phyloP scores from a whole-genome alignment of 1,284 basidiomycete genomes.

The Trametes versicolor region DNA sequence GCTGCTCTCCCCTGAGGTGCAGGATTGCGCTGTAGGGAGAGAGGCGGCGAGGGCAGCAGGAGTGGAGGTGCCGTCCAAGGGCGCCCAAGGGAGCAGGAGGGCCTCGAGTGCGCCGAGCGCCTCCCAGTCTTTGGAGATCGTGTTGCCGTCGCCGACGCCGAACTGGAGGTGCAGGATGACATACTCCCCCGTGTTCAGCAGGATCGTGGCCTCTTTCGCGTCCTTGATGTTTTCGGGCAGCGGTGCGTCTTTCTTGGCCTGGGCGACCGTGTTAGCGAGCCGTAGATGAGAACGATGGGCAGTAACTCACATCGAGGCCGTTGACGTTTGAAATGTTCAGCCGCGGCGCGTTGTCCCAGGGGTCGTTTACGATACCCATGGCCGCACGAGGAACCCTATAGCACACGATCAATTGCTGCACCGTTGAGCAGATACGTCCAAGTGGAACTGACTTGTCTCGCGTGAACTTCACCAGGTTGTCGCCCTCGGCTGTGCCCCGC shows the following conservation, averaged over 20 bases:
- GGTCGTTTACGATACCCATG: constrained; percentile 21
- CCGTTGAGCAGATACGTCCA: neutral
- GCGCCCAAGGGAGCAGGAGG: constrained; percentile 19
- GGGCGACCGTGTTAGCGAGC: neutral
- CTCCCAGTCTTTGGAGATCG: constrained; percentile 24
- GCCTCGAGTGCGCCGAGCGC: constrained; percentile 16
- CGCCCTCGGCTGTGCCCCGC: constrained; percentile 12
- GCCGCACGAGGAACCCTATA: constrained; percentile 14
- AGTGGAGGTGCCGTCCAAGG: constrained; percentile 19
- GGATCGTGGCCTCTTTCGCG: constrained; percentile 13
- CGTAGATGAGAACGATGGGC: neutral
- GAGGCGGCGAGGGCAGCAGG: constrained; percentile 7
- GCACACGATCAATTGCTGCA: too few species aligned
- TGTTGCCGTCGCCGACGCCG: constrained; percentile 26
- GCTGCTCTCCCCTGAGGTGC: neutral
- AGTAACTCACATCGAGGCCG: constrained; percentile 18
- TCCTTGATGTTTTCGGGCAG: constrained; percentile 13
- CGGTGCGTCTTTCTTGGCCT: constrained; percentile 9
- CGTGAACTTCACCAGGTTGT: constrained; percentile 18
- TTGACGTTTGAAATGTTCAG: constrained; percentile 17
- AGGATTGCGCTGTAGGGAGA: constrained; percentile 12
- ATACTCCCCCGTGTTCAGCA: constrained; percentile 21
- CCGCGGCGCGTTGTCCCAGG: constrained; percentile 22
- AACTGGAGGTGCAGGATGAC: constrained; percentile 25
- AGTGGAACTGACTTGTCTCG: constrained; percentile 2